A percentile compares a stretch with the other conserved stretches of the same genome.
Conservation (phyloP, 2,329 filamentous ascomycete species). For the Colletotrichum sp. region DNA sequence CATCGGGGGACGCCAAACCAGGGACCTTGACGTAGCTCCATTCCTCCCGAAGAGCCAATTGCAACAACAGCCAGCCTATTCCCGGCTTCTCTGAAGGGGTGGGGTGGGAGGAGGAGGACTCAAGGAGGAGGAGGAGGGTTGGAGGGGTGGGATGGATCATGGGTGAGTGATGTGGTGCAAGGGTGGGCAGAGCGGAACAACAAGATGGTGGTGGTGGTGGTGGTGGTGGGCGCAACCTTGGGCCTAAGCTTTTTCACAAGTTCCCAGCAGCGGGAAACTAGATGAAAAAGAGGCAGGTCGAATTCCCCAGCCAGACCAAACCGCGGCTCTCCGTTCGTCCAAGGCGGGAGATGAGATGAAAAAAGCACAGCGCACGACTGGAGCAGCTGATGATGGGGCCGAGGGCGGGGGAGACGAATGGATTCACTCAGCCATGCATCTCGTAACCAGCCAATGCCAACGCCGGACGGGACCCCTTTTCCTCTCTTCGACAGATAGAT, state of each 20-base stretch:
- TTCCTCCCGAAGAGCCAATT: neutral
- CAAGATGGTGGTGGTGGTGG: neutral
- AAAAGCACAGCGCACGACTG: neutral
- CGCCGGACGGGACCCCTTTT: neutral
- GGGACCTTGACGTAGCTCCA: neutral
- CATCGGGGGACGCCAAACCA: neutral
- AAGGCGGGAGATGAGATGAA: neutral
- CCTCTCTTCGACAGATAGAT: neutral
- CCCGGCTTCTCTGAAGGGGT: neutral
- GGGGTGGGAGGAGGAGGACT: neutral
- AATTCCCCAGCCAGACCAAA: neutral
- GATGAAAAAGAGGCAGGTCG: conserved; percentile 19
- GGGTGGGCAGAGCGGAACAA: neutral
- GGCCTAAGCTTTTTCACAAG: conserved; percentile 4
- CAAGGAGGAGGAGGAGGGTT: neutral
- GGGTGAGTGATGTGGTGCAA: neutral
- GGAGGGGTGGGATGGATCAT: neutral
- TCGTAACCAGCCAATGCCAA: neutral
- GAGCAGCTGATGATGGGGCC: neutral
- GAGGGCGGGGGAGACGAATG: neutral
- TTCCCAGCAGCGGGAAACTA: neutral
- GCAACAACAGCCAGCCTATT: neutral
- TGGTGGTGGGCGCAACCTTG: neutral
- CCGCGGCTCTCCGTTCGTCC: neutral
- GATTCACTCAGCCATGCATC: neutral